Conservation (phyloP, 768 basidiomycete species). For the Galerina marginata region DNA sequence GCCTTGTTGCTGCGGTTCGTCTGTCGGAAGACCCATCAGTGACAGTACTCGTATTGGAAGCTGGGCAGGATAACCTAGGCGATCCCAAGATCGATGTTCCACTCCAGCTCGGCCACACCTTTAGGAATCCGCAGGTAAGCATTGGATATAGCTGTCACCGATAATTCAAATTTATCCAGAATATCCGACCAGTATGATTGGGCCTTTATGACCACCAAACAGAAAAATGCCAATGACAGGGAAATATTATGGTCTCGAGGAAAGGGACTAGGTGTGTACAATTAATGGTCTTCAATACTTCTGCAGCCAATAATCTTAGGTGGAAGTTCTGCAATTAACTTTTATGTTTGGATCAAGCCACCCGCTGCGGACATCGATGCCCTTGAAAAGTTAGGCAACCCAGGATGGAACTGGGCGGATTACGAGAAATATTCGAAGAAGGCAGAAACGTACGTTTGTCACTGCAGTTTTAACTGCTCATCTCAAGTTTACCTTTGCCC, state of each 20-base stretch:
- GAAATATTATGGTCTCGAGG: slow-evolving; percentile 35
- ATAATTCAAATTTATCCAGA: not conserved
- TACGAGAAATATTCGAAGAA: slow-evolving; percentile 44
- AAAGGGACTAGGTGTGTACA: slow-evolving; percentile 35
- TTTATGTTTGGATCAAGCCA: slow-evolving; percentile 41
- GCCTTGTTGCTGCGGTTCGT: slow-evolving; percentile 37
- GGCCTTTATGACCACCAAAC: slow-evolving; percentile 37
- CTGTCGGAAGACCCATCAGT: slow-evolving; percentile 35
- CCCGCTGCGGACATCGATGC: slow-evolving; percentile 36
- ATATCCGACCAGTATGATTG: slow-evolving; percentile 38
- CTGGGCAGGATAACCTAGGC: slow-evolving; percentile 36
- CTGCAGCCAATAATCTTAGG: slow-evolving; percentile 26
- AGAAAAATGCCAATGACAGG: slow-evolving; percentile 31
- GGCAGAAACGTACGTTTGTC: slow-evolving; percentile 38
- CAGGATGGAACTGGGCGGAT: slow-evolving; percentile 59
- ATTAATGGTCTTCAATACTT: too few species aligned
- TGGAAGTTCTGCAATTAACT: slow-evolving; percentile 53
- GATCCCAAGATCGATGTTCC: slow-evolving; percentile 41
- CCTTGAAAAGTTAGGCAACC: slow-evolving; percentile 55
- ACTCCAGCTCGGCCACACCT: slow-evolving; percentile 32
- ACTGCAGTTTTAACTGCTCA: not conserved
- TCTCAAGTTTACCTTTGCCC: not conserved
- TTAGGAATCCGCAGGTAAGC: slow-evolving; percentile 33
- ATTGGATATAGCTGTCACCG: not conserved
- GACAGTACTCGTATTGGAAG: slow-evolving; percentile 44